Percentiles rank a stretch among this genome's conserved stretches.
phyloP scores from a whole-genome alignment of 768 basidiomycete genomes.

The Trametopsis cervina region DNA sequence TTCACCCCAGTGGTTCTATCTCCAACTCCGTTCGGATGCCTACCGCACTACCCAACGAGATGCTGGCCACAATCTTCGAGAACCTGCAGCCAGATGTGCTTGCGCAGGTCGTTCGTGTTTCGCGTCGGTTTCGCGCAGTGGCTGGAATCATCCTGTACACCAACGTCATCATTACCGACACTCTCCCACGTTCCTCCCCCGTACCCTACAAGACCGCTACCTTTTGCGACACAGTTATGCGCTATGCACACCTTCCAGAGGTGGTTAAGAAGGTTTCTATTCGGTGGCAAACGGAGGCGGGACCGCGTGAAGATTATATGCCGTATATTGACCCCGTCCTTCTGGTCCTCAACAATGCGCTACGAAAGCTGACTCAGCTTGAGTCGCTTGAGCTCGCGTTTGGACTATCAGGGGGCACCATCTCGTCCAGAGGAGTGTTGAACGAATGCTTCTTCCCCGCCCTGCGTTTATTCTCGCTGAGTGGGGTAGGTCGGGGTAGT shows the following conservation, averaged over 20 bases:
- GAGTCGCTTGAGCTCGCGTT: conserved; percentile 53
- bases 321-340: conserved; percentile 19
- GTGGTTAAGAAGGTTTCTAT: conserved; percentile 41
- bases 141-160: conserved; percentile 57
- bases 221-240: conserved; percentile 47
- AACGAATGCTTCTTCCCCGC: conserved; percentile 22
- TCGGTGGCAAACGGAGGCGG: conserved; percentile 43
- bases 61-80: conserved; percentile 41
- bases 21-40: conserved; percentile 3
- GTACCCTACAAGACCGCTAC: conserved; percentile 33
- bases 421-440: conserved; percentile 16
- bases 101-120: conserved; percentile 36
- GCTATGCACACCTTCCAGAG: conserved; percentile 39
- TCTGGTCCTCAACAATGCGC: conserved; percentile 27
- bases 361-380: conserved; percentile 36
- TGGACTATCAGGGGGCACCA: conserved; percentile 38
- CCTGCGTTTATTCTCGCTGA: conserved; percentile 26
- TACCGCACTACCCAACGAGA: conserved; percentile 45
- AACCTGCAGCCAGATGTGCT: conserved; percentile 28
- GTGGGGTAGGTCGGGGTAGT: conserved; percentile 28
- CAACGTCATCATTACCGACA: conserved; percentile 41
- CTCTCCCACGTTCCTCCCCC: conserved; percentile 34
- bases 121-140: conserved; percentile 35
- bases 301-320: conserved; percentile 20
- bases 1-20: conserved; percentile 4